Conservation (phyloP, 306 rosid species). For the Prinsepia uniflora region DNA sequence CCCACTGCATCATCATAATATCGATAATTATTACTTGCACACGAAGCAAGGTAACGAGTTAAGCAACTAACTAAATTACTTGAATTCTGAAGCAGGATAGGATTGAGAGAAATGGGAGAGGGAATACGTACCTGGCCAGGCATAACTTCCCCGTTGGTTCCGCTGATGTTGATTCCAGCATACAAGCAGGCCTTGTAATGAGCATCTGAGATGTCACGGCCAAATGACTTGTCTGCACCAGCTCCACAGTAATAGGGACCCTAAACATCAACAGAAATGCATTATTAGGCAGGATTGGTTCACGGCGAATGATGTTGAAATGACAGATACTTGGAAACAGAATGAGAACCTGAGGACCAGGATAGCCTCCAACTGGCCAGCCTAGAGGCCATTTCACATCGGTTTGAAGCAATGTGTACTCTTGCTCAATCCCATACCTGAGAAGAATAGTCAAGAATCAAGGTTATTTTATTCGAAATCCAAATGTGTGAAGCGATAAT, state of each 20-base stretch:
- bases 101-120: conserved; percentile 22
- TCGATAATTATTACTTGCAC: not conserved
- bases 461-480: conserved; percentile 24
- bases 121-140: conserved; percentile 79
- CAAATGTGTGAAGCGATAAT: not conserved
- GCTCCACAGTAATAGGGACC: conserved; percentile 96
- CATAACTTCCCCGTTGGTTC: conserved; percentile 99
- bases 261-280: conserved; percentile 33
- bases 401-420: conserved; percentile 90
- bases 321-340: conserved; percentile 1
- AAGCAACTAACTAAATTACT: conserved; percentile 3
- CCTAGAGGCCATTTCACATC: conserved; percentile 96
- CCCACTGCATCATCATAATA: conserved; percentile 65
- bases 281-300: conserved; percentile 4
- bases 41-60: conserved; percentile 22
- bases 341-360: conserved; percentile 90
- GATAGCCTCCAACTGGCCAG: conserved; percentile 97
- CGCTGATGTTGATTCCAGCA: conserved; percentile 95
- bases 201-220: conserved; percentile 98
- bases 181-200: conserved; percentile 98
- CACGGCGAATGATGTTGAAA: conserved; percentile 2
- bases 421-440: conserved; percentile 99
- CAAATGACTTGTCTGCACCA: conserved; percentile 97
- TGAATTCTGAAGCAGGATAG: conserved; percentile 19
- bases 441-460: conserved; percentile 33